A percentile compares a stretch with the other conserved stretches of the same genome.
phyloP scores from a whole-genome alignment of 2,329 filamentous ascomycete genomes.

The Beauveria australis region DNA sequence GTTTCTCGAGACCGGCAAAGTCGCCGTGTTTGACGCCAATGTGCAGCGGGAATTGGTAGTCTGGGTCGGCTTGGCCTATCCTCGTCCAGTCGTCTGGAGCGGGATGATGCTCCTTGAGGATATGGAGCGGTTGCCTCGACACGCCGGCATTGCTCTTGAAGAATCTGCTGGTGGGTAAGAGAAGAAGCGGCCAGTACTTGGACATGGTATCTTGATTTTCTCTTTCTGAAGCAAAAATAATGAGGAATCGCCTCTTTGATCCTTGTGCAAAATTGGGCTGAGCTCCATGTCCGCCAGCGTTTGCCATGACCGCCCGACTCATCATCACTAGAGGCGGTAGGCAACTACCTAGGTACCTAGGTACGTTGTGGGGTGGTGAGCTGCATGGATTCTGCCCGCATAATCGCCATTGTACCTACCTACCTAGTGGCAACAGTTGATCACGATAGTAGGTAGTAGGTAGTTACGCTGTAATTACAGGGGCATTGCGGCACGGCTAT shows the following conservation, averaged over 20 bases:
- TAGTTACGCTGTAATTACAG: not conserved
- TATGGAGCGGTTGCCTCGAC: not conserved
- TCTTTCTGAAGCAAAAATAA: not conserved
- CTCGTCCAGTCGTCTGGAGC: not conserved
- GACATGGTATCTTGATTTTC: not conserved
- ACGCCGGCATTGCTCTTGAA: not conserved
- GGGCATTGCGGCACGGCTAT: not conserved
- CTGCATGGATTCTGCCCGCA: not conserved
- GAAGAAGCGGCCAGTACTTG: not conserved
- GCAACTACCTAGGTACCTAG: no score
- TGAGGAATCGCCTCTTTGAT: not conserved
- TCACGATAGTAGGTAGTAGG: no score
- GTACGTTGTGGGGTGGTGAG: not conserved
- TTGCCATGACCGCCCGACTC: not conserved
- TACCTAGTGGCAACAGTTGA: not conserved
- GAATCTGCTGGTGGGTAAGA: not conserved
- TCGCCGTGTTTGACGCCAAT: not conserved
- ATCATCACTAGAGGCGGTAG: not conserved
- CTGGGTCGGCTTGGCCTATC: not conserved
- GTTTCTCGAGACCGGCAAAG: not conserved
- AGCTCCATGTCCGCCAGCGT: not conserved
- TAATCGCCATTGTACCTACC: not conserved
- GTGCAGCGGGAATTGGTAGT: not conserved
- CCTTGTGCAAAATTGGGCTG: not conserved
- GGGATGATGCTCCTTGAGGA: conserved; percentile 1